These are phyloP conservation scores for Erodium trifolium DNA, from an alignment of 441 rosid species.

Conservation along the genomic window DNA sequence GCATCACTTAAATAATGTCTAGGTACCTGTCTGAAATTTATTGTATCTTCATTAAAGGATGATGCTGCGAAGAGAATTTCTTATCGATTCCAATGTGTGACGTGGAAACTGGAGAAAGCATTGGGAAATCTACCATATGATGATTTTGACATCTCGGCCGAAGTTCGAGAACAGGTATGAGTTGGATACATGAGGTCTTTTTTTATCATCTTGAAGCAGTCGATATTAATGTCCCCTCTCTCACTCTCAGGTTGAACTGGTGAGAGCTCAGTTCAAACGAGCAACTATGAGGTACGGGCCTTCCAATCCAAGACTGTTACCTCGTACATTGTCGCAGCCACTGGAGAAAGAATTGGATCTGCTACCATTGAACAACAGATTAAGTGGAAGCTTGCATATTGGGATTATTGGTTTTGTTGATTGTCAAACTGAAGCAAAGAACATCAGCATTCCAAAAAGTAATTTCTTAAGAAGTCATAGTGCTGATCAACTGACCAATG, in stretches of 20 bases:
- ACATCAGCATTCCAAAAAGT: constrained; percentile 25
- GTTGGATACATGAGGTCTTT: constrained; percentile 1
- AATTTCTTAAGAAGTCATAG: constrained; percentile 16
- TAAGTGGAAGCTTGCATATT: constrained; percentile 22
- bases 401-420: constrained; percentile 24
- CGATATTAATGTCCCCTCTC: not conserved
- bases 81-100: constrained; percentile 67
- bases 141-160: constrained; percentile 73
- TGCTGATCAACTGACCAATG: constrained; percentile 23
- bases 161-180: constrained; percentile 75
- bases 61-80: constrained; percentile 55
- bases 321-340: constrained; percentile 40
- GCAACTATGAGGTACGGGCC: constrained; percentile 65
- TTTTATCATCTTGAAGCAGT: not conserved
- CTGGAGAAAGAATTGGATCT: constrained; percentile 28
- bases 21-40: constrained; percentile 31
- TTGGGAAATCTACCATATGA: constrained; percentile 57
- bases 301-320: constrained; percentile 34
- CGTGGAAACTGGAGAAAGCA: constrained; percentile 76
- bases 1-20: constrained; percentile 4
- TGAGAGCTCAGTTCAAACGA: constrained; percentile 72
- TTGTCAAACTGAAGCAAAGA: constrained; percentile 31
- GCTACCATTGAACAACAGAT: constrained; percentile 9
- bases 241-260: constrained; percentile 47
- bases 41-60: constrained; percentile 49